Conservation (phyloP, 2,329 filamentous ascomycete genomes). For the Paraphoma sp. region DNA sequence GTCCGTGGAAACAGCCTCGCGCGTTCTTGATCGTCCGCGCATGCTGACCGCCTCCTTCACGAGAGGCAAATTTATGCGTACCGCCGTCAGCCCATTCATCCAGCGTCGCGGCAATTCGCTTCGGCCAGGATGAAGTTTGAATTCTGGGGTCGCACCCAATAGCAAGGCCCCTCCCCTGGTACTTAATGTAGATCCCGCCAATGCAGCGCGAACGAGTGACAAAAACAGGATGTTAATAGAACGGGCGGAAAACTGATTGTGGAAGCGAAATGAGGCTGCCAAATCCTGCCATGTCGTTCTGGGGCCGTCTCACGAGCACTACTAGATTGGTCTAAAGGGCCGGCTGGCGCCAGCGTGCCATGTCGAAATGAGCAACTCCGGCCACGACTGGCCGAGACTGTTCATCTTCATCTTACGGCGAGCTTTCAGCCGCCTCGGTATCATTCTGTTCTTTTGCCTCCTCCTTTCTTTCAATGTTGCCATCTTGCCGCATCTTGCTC, state of each 20-base stretch:
- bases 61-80: slow-evolving; percentile 11
- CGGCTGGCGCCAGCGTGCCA: neutral
- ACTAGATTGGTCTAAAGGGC: neutral
- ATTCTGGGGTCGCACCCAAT: slow-evolving; percentile 11
- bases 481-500: neutral
- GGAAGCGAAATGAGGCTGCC: slow-evolving; percentile 12
- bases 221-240: slow-evolving; percentile 1
- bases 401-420: slow-evolving; percentile 1
- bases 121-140: slow-evolving; percentile 10
- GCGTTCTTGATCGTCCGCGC: neutral
- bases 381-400: slow-evolving; percentile 1
- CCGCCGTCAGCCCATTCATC: slow-evolving; percentile 14
- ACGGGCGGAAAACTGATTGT: slow-evolving; percentile 3
- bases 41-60: slow-evolving; percentile 13
- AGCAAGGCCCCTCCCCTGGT: slow-evolving; percentile 7
- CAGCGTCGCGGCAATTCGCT: slow-evolving; percentile 8
- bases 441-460: neutral
- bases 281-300: neutral
- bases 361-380: slow-evolving; percentile 1
- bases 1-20: slow-evolving; percentile 1
- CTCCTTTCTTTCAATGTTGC: neutral
- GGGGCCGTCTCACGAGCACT: neutral
- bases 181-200: slow-evolving; percentile 14
- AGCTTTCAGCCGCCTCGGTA: neutral
- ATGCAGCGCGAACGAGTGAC: slow-evolving; percentile 5